Conservation (phyloP, 352 stramenopile genomes). For the Phytophthora megakarya region DNA sequence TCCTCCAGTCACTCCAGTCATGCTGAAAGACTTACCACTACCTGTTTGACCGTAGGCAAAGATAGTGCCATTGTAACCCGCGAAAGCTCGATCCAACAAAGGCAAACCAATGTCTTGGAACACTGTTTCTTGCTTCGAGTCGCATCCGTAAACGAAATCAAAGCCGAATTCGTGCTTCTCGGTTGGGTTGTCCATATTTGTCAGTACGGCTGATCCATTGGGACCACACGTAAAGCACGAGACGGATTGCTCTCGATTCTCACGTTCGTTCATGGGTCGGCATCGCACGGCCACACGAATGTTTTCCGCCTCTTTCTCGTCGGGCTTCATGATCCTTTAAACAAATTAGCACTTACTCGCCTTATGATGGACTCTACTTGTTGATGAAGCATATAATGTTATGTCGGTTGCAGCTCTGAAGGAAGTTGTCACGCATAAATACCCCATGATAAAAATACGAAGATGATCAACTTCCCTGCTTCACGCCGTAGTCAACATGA, state of each 20-base stretch:
- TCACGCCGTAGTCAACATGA: slow-evolving; percentile 14
- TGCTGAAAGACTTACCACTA: slow-evolving; percentile 90
- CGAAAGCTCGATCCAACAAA: slow-evolving; percentile 82
- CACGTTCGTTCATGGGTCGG: slow-evolving; percentile 90
- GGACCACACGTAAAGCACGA: slow-evolving; percentile 71
- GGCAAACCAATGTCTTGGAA: slow-evolving; percentile 82
- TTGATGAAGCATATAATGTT: slow-evolving; percentile 9
- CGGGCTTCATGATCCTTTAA: slow-evolving; percentile 69
- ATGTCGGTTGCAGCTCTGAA: slow-evolving; percentile 26
- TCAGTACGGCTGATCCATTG: slow-evolving; percentile 79
- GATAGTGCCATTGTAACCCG: slow-evolving; percentile 91
- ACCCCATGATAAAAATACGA: slow-evolving; percentile 33
- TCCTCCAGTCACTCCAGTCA: slow-evolving; percentile 72
- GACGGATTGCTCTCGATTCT: slow-evolving; percentile 75
- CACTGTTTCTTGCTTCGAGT: slow-evolving; percentile 74
- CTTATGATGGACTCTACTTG: background rate
- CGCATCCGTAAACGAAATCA: slow-evolving; percentile 86
- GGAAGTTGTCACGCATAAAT: slow-evolving; percentile 17
- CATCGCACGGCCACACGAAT: slow-evolving; percentile 92
- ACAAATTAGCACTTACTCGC: background rate
- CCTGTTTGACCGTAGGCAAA: slow-evolving; percentile 90
- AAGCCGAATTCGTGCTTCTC: slow-evolving; percentile 89
- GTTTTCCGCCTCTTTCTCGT: slow-evolving; percentile 88
- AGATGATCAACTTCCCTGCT: background rate
- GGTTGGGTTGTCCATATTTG: slow-evolving; percentile 78